A percentile compares a stretch with the other conserved stretches of the same genome.
phyloP scores from a whole-genome alignment of 345 rosid species.

The Eucalyptus polybractea region DNA sequence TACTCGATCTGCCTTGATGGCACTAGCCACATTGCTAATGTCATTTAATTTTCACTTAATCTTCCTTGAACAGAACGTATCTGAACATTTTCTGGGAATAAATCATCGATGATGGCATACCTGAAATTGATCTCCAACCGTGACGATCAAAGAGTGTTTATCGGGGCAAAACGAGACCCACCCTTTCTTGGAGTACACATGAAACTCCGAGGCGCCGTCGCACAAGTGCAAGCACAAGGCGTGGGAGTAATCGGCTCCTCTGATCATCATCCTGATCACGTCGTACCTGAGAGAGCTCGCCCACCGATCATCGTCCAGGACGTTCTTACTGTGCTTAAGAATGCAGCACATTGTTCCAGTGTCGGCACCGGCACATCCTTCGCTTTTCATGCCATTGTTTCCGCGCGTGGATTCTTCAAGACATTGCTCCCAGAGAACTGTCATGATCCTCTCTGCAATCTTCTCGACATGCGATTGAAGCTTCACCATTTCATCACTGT shows the following conservation, averaged over 20 bases:
- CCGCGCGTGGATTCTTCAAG: background rate
- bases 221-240: conserved; percentile 47
- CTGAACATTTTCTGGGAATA: background rate
- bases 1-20: background rate
- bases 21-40: background rate
- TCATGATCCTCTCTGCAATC: conserved; percentile 29
- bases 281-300: conserved; percentile 32
- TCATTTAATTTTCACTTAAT: background rate
- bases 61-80: background rate
- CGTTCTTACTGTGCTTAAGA: conserved; percentile 21
- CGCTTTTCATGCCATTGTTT: background rate
- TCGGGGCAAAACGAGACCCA: conserved; percentile 69
- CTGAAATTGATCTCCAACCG: conserved; percentile 71
- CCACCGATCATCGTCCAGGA: conserved; percentile 9
- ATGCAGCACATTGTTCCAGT: conserved; percentile 29
- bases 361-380: background rate
- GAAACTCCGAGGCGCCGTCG: conserved; percentile 47
- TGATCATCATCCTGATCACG: conserved; percentile 64
- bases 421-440: conserved; percentile 1
- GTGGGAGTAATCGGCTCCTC: conserved; percentile 66
- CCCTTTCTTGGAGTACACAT: conserved; percentile 84
- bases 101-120: conserved; percentile 1
- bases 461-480: conserved; percentile 31
- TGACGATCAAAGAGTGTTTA: conserved; percentile 47
- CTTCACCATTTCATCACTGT: conserved; percentile 54